These are phyloP conservation scores for Kuraishia floccosa DNA, from an alignment of 805 yeast species.

Conservation along the genomic window DNA sequence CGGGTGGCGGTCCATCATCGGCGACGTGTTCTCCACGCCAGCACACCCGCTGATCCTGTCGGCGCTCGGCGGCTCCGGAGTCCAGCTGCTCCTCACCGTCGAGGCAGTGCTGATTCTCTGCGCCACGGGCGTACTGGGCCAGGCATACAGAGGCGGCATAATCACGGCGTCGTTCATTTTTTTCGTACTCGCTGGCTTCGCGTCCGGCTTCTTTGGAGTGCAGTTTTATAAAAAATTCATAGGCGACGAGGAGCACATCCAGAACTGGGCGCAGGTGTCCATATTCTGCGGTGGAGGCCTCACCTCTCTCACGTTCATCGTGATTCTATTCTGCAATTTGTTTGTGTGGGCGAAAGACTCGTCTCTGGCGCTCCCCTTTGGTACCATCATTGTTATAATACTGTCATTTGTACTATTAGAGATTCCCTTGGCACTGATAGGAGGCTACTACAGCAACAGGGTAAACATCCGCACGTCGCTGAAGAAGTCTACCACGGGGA, in stretches of 20 bases:
- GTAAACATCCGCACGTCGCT: not conserved
- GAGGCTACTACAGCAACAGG: slow-evolving; percentile 38
- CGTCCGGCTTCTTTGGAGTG: slow-evolving; percentile 66
- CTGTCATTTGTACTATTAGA: slow-evolving; percentile 52
- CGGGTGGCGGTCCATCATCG: slow-evolving; percentile 44
- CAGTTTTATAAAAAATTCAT: slow-evolving; percentile 47
- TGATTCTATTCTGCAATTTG: slow-evolving; percentile 46
- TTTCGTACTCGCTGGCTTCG: slow-evolving; percentile 59
- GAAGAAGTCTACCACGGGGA: not conserved
- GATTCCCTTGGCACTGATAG: slow-evolving; percentile 63
- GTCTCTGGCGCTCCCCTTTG: slow-evolving; percentile 68
- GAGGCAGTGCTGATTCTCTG: slow-evolving; percentile 49
- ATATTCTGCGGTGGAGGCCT: slow-evolving; percentile 34
- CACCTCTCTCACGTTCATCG: slow-evolving; percentile 35
- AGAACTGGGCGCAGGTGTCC: slow-evolving; percentile 25
- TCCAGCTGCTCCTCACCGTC: slow-evolving; percentile 57
- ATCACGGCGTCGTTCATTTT: slow-evolving; percentile 46
- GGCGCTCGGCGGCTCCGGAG: slow-evolving; percentile 59
- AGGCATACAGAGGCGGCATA: slow-evolving; percentile 57
- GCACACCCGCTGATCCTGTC: slow-evolving; percentile 34
- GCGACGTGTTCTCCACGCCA: slow-evolving; percentile 48
- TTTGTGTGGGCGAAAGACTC: slow-evolving; percentile 72
- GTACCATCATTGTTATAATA: slow-evolving; percentile 54
- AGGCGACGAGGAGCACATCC: slow-evolving; percentile 21
- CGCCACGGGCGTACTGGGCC: slow-evolving; percentile 48